Conservation (phyloP, 257 asterid genomes). For the Orobanche coerulescens region DNA sequence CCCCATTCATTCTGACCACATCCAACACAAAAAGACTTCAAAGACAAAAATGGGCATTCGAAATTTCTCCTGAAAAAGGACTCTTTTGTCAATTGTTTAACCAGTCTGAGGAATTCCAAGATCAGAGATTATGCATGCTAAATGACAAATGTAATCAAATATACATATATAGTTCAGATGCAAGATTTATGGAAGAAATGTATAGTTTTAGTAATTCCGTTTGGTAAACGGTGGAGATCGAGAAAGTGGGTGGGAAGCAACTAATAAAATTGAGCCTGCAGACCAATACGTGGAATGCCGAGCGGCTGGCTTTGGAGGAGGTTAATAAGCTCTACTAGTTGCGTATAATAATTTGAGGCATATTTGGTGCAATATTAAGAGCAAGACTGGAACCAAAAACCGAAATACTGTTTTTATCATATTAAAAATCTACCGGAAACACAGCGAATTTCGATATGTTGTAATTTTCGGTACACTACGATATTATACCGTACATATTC, state of each 20-base stretch:
- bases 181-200: neutral
- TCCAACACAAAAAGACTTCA: neutral
- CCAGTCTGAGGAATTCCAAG: conserved; percentile 3
- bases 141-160: neutral
- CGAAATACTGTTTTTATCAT: no score
- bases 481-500: no score
- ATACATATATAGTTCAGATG: neutral
- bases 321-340: no score
- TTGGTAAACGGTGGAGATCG: conserved; percentile 17
- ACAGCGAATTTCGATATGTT: no score
- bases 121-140: conserved; percentile 17
- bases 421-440: no score
- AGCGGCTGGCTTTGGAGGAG: conserved; percentile 21
- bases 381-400: no score
- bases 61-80: neutral
- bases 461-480: no score
- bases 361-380: no score
- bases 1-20: conserved; percentile 5
- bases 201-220: neutral
- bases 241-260: conserved; percentile 14
- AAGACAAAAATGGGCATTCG: conserved; percentile 18
- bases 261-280: conserved; percentile 8
- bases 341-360: no score
- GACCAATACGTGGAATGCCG: conserved; percentile 24
- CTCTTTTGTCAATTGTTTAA: conserved; percentile 4